Percentiles rank a stretch among this genome's conserved stretches.
These are phyloP conservation scores for Ulvella scutata DNA, from an alignment of 139 green algal species.

Conservation along the genomic window DNA sequence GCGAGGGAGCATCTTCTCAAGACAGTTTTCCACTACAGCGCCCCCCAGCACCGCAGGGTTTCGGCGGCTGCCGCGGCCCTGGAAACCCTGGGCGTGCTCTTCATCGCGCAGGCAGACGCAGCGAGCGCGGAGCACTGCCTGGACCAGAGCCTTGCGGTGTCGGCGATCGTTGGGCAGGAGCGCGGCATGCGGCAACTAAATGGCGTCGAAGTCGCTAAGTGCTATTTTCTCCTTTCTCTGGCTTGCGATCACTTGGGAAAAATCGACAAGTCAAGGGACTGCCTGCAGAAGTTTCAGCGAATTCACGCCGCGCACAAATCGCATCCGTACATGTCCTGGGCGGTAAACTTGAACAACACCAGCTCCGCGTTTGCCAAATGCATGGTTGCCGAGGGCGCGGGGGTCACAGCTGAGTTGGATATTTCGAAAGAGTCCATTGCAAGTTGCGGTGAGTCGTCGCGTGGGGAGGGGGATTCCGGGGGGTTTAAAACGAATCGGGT, in stretches of 20 bases:
- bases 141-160: background rate
- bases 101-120: conserved; percentile 1
- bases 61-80: background rate
- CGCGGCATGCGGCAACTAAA: background rate
- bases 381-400: no score
- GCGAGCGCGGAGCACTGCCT: background rate
- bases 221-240: background rate
- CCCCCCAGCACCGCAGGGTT: background rate
- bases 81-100: background rate
- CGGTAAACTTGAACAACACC: background rate
- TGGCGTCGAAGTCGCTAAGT: background rate
- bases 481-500: no score
- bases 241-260: background rate
- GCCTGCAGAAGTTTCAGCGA: background rate
- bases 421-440: no score
- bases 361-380: background rate
- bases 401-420: no score
- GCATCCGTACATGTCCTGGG: background rate
- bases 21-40: background rate
- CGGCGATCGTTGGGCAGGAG: background rate
- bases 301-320: background rate
- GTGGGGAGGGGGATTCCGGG: no score
- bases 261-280: background rate
- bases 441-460: no score
- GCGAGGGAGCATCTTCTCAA: conserved; percentile 1